Evolutionary conservation across 805 yeast genomes (phyloP).

Genomic region (Priceomyces carsonii): DNA sequence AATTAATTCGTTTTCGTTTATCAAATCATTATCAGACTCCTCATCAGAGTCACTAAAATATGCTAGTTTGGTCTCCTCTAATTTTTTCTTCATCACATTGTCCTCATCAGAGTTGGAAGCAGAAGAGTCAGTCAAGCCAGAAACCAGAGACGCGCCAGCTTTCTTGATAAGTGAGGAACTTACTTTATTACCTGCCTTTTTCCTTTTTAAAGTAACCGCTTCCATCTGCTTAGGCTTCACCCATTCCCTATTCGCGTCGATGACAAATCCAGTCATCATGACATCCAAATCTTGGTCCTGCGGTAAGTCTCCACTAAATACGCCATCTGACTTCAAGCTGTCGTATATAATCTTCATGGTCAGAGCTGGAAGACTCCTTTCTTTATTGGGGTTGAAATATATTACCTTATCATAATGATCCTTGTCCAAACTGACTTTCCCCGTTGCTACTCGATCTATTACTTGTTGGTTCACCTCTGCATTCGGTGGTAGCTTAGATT

Average conservation of each 20-base stretch:
- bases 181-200: conserved; percentile 9
- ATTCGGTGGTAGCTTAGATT: conserved; percentile 30
- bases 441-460: conserved; percentile 57
- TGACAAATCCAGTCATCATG: conserved; percentile 64
- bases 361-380: conserved; percentile 47
- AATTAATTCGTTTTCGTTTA: conserved; percentile 43
- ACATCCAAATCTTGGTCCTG: conserved; percentile 57
- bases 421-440: conserved; percentile 38
- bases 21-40: conserved; percentile 25
- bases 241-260: conserved; percentile 50
- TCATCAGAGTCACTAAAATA: conserved; percentile 55
- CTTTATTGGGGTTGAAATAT: conserved; percentile 58
- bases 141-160: conserved; percentile 12
- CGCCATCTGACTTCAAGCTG: conserved; percentile 46
- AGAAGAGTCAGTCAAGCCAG: conserved; percentile 46
- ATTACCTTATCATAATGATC: conserved; percentile 44
- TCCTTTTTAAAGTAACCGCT: conserved; percentile 30
- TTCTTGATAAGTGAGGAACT: conserved; percentile 16
- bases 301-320: conserved; percentile 55
- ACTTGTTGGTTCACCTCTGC: conserved; percentile 47
- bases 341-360: conserved; percentile 41
- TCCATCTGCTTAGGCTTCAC: conserved; percentile 47
- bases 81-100: conserved; percentile 44
- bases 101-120: conserved; percentile 40
- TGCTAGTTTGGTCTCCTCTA: conserved; percentile 49